Base-by-base conservation (phyloP, 257 asterid species). In the Gentiana macrophylla region DNA sequence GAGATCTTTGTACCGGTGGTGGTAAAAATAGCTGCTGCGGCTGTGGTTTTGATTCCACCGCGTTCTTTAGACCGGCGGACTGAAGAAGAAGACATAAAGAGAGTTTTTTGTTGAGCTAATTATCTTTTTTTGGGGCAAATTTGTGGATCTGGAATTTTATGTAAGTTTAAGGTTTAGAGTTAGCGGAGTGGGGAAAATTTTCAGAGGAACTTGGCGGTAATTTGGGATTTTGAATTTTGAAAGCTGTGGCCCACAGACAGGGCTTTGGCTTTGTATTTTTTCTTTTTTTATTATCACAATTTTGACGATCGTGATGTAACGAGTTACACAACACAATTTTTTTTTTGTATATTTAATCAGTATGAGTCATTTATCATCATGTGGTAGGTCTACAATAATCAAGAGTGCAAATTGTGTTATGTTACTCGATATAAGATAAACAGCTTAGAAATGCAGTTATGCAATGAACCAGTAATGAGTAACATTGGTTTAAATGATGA, bases 11-110 rank as follows among this genome's bases (percentile, higher is more conserved):
- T 7, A 4, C 61, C 10, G 58, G 57, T 37, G 12, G 56, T 6
- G 37, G 2, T 24, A 38, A 56, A 24, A 33, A 58, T 52, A 32
- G 71, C 9, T 48, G 80, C 32, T 34, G 72, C 64, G 37, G 69
- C 75, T 59, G 63, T 50, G 53, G 58, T 53, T 54, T 70, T 74
- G 10, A 59, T 62, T 57, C 79, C 81, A 52, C 79, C 80, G 56
- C 81, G 84, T 59, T 83, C 94, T 56, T 79, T 84, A 10, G 60
- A 52, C 52, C 93, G 86, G 70, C 94, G 86, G 12, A 65, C 70
- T 8, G 89, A 73, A 35, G 95, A 52, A 32, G 80, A 55, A 35
- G 90, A 77, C 86, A 77, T 80, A 44, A 8, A 24, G 32, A 35
- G 45, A 24, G 24, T 44, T 45, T 38, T 51, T 2, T 1, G 15